These are phyloP conservation scores for Tilletia walkeri DNA, from an alignment of 1,284 basidiomycete species.

Conservation along the genomic window DNA sequence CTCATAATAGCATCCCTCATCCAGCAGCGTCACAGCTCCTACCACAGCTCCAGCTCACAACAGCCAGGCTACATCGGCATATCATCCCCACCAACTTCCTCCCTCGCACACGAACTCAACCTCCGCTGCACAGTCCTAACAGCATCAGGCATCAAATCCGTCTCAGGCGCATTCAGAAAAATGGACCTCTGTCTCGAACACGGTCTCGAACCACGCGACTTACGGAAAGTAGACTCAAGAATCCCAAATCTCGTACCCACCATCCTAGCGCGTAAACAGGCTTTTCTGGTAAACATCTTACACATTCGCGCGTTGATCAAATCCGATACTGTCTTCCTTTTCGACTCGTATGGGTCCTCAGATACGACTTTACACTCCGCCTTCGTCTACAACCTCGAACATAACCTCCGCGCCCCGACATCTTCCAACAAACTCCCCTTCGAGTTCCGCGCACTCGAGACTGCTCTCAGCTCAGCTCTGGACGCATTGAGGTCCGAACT, in stretches of 20 bases:
- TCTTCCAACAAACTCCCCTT: constrained; percentile 35
- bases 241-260: constrained; percentile 89
- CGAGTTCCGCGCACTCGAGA: constrained; percentile 49
- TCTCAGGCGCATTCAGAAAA: constrained; percentile 85
- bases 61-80: constrained; percentile 16
- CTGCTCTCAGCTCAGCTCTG: constrained; percentile 43
- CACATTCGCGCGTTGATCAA: constrained; percentile 93
- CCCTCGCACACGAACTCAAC: constrained; percentile 11
- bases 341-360: constrained; percentile 66
- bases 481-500: constrained; percentile 47
- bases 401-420: constrained; percentile 33
- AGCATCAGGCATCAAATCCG: constrained; percentile 48
- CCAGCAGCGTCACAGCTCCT: background rate
- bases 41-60: too few relatives aligned
- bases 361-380: constrained; percentile 41
- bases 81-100: constrained; percentile 5
- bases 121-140: constrained; percentile 16
- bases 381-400: constrained; percentile 50
- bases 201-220: constrained; percentile 84
- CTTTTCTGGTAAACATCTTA: constrained; percentile 79
- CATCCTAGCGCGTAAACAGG: constrained; percentile 82
- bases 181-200: constrained; percentile 84
- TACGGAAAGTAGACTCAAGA: constrained; percentile 92
- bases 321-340: constrained; percentile 84
- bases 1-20: background rate